Percentiles rank a stretch among this genome's conserved stretches.
These are phyloP conservation scores for Capronia epimyces DNA, from an alignment of 2,329 filamentous ascomycete genomes.

Conservation along the genomic window DNA sequence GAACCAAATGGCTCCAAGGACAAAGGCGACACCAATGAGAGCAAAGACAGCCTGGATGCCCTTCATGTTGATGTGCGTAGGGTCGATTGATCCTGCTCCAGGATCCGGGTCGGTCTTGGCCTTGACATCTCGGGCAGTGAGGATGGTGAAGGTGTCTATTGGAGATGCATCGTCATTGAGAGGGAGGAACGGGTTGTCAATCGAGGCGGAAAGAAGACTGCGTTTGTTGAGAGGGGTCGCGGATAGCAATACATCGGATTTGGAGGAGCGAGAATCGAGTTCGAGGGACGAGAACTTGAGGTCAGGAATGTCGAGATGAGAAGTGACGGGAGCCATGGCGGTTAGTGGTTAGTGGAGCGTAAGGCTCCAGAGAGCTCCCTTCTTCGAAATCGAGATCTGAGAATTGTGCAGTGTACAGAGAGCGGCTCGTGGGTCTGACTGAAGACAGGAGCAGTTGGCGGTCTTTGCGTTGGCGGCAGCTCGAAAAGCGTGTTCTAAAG, in stretches of 20 bases:
- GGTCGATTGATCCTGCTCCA: conserved; percentile 37
- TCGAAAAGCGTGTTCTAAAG: not conserved
- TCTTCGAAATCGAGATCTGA: not conserved
- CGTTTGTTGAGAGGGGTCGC: conserved; percentile 11
- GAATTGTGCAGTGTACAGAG: conserved; percentile 3
- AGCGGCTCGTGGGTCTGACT: not conserved
- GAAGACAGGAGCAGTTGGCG: not conserved
- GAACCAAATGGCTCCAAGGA: conserved; percentile 81
- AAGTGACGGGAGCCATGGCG: conserved; percentile 22
- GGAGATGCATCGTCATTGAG: conserved; percentile 21
- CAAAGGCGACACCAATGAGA: conserved; percentile 70
- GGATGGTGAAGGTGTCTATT: conserved; percentile 29
- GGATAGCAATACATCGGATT: not conserved
- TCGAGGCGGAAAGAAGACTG: conserved; percentile 1
- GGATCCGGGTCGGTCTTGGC: conserved; percentile 28
- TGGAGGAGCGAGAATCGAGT: conserved; percentile 25
- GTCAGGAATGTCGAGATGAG: conserved; percentile 19
- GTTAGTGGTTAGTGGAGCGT: conserved; percentile 5
- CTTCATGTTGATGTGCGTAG: conserved; percentile 43
- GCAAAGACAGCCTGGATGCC: conserved; percentile 83
- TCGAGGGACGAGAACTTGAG: conserved; percentile 28
- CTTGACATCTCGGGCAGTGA: conserved; percentile 30
- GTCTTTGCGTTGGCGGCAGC: not conserved
- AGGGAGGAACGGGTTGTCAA: conserved; percentile 15
- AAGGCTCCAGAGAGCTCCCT: conserved; percentile 2